phyloP scores from a whole-genome alignment of 805 yeast genomes.

The Saccharomycopsis vini region DNA sequence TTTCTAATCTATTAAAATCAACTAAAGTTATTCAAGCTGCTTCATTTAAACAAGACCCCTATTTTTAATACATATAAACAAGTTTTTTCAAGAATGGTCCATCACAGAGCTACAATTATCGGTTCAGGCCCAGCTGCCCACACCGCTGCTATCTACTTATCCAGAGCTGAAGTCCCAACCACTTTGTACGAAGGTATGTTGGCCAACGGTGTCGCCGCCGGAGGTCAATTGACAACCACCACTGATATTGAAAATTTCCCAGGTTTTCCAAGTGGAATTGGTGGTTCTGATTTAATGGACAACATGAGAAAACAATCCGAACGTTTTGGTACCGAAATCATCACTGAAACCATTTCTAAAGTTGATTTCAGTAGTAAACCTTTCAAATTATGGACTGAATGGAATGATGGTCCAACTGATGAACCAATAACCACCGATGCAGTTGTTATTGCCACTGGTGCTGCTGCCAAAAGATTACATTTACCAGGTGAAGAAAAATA shows the following conservation, averaged over 20 bases:
- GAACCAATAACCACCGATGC: constrained; percentile 88
- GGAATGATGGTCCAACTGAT: constrained; percentile 70
- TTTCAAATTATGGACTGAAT: constrained; percentile 95
- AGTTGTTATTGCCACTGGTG: constrained; percentile 92
- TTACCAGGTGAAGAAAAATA: constrained; percentile 95
- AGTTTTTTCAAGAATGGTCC: constrained; percentile 49
- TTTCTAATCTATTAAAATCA: no score
- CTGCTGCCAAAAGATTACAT: constrained; percentile 89
- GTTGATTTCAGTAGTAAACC: constrained; percentile 84
- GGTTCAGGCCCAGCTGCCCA: constrained; percentile 99
- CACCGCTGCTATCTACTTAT: constrained; percentile 94
- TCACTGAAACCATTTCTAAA: constrained; percentile 92
- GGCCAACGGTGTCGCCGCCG: constrained; percentile 98
- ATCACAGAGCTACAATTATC: constrained; percentile 75
- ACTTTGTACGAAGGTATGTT: constrained; percentile 87
- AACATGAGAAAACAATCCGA: constrained; percentile 83
- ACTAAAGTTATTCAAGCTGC: no score
- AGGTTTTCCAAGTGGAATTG: constrained; percentile 91
- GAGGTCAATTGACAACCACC: constrained; percentile 98
- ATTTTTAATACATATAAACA: no score
- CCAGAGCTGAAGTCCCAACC: constrained; percentile 95
- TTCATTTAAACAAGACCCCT: no score
- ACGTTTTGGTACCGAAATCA: constrained; percentile 85
- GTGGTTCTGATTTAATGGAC: constrained; percentile 86
- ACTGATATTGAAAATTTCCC: constrained; percentile 99